phyloP scores from a whole-genome alignment of 2,329 filamentous ascomycete species.

The Podosphaera aphanis region DNA sequence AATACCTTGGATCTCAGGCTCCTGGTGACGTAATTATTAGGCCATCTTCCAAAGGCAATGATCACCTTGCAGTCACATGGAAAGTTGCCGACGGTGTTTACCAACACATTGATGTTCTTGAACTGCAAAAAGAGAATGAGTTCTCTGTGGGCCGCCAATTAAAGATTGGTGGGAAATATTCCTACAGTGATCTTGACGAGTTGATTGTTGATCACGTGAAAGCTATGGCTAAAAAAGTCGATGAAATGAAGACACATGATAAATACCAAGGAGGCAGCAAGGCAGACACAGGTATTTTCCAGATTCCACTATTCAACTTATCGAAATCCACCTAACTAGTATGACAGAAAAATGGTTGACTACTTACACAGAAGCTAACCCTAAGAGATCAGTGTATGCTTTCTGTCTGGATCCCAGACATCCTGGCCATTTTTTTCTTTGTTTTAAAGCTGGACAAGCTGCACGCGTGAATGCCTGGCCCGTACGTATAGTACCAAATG shows the following conservation, averaged over 20 bases:
- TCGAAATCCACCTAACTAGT: slow-evolving; percentile 1
- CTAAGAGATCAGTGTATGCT: slow-evolving; percentile 74
- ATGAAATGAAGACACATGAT: slow-evolving; percentile 84
- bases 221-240: slow-evolving; percentile 92
- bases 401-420: slow-evolving; percentile 88
- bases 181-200: slow-evolving; percentile 88
- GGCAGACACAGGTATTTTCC: slow-evolving; percentile 56
- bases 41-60: slow-evolving; percentile 81
- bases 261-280: slow-evolving; percentile 72
- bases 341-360: slow-evolving; percentile 72
- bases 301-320: not conserved
- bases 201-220: slow-evolving; percentile 93
- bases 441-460: slow-evolving; percentile 73
- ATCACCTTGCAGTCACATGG: slow-evolving; percentile 92
- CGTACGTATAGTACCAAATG: slow-evolving; percentile 78
- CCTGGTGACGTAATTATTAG: slow-evolving; percentile 84
- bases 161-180: slow-evolving; percentile 69
- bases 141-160: slow-evolving; percentile 77
- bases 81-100: slow-evolving; percentile 93
- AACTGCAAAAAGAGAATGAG: slow-evolving; percentile 91
- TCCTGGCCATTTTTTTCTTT: slow-evolving; percentile 84
- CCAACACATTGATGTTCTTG: slow-evolving; percentile 90
- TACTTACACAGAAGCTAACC: slow-evolving; percentile 90
- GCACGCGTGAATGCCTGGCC: slow-evolving; percentile 56
- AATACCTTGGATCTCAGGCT: slow-evolving; percentile 69